Evolutionary conservation across 345 rosid genomes (phyloP).

Genomic region (Linum usitatissimum): DNA sequence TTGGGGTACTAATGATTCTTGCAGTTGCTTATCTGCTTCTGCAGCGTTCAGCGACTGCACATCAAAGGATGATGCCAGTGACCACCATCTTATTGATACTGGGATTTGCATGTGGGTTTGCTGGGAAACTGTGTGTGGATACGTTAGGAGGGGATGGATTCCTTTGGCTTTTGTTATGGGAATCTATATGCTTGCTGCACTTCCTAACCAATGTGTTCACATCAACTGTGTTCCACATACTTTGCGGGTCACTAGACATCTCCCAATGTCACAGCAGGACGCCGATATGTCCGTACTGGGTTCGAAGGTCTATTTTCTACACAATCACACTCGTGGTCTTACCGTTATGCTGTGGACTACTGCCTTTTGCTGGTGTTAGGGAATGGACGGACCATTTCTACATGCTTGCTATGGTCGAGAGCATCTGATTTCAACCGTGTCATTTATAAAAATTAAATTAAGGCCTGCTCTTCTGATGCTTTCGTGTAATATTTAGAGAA

Average conservation of each 20-base stretch:
- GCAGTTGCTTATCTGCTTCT: constrained; percentile 41
- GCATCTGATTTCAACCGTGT: no score
- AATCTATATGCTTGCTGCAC: constrained; percentile 50
- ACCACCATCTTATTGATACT: constrained; percentile 57
- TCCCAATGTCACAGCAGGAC: constrained; percentile 15
- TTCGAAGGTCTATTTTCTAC: constrained; percentile 40
- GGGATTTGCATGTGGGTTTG: constrained; percentile 56
- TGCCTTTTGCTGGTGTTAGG: constrained; percentile 54
- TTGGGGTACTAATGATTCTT: constrained; percentile 55
- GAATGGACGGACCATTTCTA: constrained; percentile 66
- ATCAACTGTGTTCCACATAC: constrained; percentile 29
- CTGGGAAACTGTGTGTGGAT: constrained; percentile 76
- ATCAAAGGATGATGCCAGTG: constrained; percentile 51
- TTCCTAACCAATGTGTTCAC: constrained; percentile 43
- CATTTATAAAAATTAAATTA: no score
- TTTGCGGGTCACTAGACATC: constrained; percentile 42
- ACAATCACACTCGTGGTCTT: constrained; percentile 29
- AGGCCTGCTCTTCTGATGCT: no score
- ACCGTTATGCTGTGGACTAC: constrained; percentile 54
- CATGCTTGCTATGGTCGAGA: constrained; percentile 7
- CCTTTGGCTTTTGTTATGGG: constrained; percentile 70
- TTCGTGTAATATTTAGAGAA: no score
- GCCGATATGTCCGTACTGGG: constrained; percentile 45
- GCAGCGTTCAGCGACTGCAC: constrained; percentile 49
- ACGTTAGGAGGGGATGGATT: constrained; percentile 70